A percentile compares a stretch with the other conserved stretches of the same genome.
These are phyloP conservation scores for Saksenaea oblongispora DNA, from an alignment of 371 early-diverging fungal genomes.

Conservation along the genomic window DNA sequence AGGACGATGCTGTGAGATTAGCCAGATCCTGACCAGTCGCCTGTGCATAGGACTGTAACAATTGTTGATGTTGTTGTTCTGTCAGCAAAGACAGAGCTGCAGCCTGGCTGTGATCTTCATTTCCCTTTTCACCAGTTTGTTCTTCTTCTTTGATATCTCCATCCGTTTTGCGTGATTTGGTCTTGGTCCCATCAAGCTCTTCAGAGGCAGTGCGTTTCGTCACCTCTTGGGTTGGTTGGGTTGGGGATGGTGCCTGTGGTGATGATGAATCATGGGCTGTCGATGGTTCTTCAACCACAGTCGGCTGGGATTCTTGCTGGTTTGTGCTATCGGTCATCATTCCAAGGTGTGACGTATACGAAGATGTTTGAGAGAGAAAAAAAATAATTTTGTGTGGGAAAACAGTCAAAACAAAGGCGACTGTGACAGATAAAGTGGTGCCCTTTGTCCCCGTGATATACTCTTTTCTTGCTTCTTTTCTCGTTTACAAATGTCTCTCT, in stretches of 20 bases:
- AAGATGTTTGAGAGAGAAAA: neutral
- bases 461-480: neutral
- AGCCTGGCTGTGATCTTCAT: neutral
- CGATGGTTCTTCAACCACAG: neutral
- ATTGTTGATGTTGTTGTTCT: slow-evolving; percentile 36
- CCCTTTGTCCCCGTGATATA: neutral
- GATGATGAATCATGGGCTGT: neutral
- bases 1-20: slow-evolving; percentile 46
- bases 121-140: neutral
- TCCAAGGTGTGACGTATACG: slow-evolving; percentile 1
- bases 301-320: slow-evolving; percentile 5
- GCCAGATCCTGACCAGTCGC: slow-evolving; percentile 48
- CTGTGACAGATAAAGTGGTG: neutral
- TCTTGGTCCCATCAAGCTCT: neutral
- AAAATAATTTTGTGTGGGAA: neutral
- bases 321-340: slow-evolving; percentile 5
- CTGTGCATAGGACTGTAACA: slow-evolving; percentile 45
- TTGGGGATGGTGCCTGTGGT: neutral
- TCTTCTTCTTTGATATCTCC: neutral
- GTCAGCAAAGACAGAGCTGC: slow-evolving; percentile 19
- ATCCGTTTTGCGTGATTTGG: neutral
- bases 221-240: neutral
- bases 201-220: neutral
- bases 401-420: neutral
- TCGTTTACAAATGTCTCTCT: no score